Base-by-base conservation (phyloP, 2,329 filamentous ascomycete genomes). In the Aureobasidium sp. region DNA sequence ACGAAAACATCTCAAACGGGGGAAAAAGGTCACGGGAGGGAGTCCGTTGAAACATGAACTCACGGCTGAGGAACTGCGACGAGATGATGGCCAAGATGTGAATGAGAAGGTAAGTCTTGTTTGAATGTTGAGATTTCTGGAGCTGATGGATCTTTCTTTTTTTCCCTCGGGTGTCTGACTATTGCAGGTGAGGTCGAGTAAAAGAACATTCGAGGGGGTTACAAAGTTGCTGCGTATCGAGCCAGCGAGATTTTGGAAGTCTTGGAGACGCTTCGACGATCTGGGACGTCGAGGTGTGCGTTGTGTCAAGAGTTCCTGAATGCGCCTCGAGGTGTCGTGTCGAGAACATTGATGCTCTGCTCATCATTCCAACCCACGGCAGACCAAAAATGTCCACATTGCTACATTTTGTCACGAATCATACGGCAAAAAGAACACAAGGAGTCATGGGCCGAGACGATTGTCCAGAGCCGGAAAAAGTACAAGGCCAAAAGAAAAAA, bases 241-340 rank as follows among this genome's bases (percentile, higher is more conserved):
- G 21, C 42, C 42, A 8, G 30, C 12, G 24, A 17, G 24, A 6
- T 27, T 37, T 24, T 38, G 44, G 44, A 38, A 22, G 29, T 48
- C 32, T 14, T 48, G 30, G 44, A 48, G 44, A 48, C 44, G 44
- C 8, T 48, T 48, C 14, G 30, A 35, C 12, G 21, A 12, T 17
- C 10, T 47, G 3, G 30, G 42, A 16, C 42, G 42, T 25, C 42
- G 42, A n/a, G n/a, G n/a, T n/a, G n/a, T n/a, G n/a, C n/a, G n/a
- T n/a, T n/a, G n/a, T n/a, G n/a, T n/a, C n/a, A n/a, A n/a, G n/a
- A n/a, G n/a, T n/a, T n/a, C n/a, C n/a, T n/a, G n/a, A n/a, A n/a
- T n/a, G n/a, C n/a, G n/a, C n/a, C n/a, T n/a, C n/a, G n/a, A n/a
- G n/a, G n/a, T n/a, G n/a, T n/a, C n/a, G n/a, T n/a, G n/a, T n/a